Conservation (phyloP, 2,329 filamentous ascomycete species). For the Botrytis tulipae region DNA sequence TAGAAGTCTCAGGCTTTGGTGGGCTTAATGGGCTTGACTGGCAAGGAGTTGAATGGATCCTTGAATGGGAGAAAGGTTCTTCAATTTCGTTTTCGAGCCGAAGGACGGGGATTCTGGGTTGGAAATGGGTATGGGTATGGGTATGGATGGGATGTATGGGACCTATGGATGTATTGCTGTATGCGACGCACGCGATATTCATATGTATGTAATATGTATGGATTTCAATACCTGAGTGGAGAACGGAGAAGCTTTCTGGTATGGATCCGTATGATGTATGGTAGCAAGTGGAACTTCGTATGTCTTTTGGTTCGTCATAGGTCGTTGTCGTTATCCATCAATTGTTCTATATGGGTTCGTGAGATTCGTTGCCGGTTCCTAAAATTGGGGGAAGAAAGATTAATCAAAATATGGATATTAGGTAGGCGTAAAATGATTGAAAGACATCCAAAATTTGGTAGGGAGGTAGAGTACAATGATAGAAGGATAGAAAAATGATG, state of each 20-base stretch:
- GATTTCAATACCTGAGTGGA: slow-evolving; percentile 7
- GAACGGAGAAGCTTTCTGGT: slow-evolving; percentile 11
- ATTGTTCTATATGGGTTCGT: not conserved
- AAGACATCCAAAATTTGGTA: not conserved
- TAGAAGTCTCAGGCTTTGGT: not conserved
- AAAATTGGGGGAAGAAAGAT: not conserved
- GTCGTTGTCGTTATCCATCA: slow-evolving; percentile 16
- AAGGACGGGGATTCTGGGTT: slow-evolving; percentile 10
- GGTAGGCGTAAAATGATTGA: not conserved
- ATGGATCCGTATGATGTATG: not conserved
- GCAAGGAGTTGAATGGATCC: slow-evolving; percentile 6
- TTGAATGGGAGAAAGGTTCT: not conserved
- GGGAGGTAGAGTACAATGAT: not conserved
- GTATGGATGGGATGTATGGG: not conserved
- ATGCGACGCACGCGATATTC: slow-evolving; percentile 1
- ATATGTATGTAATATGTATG: not conserved
- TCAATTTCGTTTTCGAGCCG: slow-evolving; percentile 13
- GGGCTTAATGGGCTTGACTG: not conserved
- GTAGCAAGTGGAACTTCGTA: not conserved
- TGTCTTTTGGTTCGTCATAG: slow-evolving; percentile 4
- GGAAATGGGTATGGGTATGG: slow-evolving; percentile 3
- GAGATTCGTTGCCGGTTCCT: not conserved
- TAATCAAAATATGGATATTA: not conserved
- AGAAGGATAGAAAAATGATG: not conserved
- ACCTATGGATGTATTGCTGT: not conserved